These are phyloP conservation scores for Lavandula angustifolia DNA, from an alignment of 257 asterid genomes.

Conservation along the genomic window DNA sequence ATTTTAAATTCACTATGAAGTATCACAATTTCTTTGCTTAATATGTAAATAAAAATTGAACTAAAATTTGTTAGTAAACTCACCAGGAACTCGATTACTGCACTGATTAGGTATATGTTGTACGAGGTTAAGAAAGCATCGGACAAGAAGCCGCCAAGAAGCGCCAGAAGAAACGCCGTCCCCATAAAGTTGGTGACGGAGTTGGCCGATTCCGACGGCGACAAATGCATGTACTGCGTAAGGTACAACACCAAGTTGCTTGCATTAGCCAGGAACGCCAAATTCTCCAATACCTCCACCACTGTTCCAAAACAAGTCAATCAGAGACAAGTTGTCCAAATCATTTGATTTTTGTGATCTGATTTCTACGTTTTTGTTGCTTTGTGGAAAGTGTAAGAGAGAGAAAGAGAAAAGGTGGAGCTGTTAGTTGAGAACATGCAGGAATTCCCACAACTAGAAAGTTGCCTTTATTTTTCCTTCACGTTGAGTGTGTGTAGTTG, in stretches of 20 bases:
- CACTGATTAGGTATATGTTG: constrained; percentile 57
- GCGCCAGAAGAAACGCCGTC: constrained; percentile 82
- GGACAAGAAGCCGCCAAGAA: constrained; percentile 82
- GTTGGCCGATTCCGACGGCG: constrained; percentile 75
- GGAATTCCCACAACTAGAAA: constrained; percentile 33
- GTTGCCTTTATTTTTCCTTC: constrained; percentile 26
- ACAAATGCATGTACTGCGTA: constrained; percentile 66
- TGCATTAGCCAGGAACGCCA: constrained; percentile 90
- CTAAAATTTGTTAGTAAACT: not conserved
- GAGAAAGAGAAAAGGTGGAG: not conserved
- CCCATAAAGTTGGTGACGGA: constrained; percentile 94
- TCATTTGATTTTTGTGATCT: too few relatives aligned
- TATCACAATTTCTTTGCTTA: too few relatives aligned
- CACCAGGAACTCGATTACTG: constrained; percentile 72
- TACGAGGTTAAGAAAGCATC: constrained; percentile 82
- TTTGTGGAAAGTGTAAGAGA: not conserved
- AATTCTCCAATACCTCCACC: constrained; percentile 88
- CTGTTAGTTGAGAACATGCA: constrained; percentile 43
- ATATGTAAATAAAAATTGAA: not conserved
- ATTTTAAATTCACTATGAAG: too few relatives aligned
- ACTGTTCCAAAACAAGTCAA: constrained; percentile 37
- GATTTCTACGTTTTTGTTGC: constrained; percentile 8
- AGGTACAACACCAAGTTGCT: constrained; percentile 87
- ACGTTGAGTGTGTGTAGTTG: constrained; percentile 1
- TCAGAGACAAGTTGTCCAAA: too few relatives aligned